Evolutionary conservation across 768 basidiomycete genomes (phyloP).

Genomic region (Leccinum disarticulatum): DNA sequence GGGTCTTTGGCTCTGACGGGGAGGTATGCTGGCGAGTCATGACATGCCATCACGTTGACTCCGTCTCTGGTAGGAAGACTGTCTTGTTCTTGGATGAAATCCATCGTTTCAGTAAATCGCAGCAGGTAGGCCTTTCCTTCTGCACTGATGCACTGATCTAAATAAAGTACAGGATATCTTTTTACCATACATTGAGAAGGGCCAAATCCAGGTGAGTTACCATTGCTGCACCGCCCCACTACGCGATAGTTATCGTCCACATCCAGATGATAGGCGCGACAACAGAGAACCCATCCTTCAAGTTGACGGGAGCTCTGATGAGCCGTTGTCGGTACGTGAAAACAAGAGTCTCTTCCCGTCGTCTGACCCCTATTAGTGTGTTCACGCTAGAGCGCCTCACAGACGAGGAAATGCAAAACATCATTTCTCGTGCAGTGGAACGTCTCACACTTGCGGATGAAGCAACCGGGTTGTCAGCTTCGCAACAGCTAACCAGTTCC

Average conservation of each 20-base stretch:
- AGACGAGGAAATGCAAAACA: conserved; percentile 55
- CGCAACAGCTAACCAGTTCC: conserved; percentile 15
- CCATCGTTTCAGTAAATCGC: conserved; percentile 72
- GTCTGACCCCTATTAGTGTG: conserved; percentile 49
- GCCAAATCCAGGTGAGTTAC: conserved; percentile 58
- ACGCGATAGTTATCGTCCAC: neutral
- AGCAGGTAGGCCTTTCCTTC: conserved; percentile 47
- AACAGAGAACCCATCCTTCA: conserved; percentile 89
- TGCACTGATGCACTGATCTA: conserved; percentile 7
- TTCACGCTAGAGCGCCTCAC: conserved; percentile 70
- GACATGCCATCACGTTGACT: conserved; percentile 1
- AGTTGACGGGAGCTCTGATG: conserved; percentile 67
- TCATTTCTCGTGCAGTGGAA: conserved; percentile 56
- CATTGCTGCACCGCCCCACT: conserved; percentile 1
- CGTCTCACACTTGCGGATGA: conserved; percentile 29
- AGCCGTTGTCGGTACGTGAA: conserved; percentile 69
- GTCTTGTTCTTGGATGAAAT: conserved; percentile 83
- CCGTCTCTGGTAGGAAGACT: conserved; percentile 50
- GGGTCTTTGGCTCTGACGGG: conserved; percentile 62
- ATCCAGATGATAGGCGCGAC: conserved; percentile 74
- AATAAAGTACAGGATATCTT: conserved; percentile 60
- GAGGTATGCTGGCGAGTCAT: conserved; percentile 39
- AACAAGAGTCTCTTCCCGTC: neutral
- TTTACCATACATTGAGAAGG: conserved; percentile 78
- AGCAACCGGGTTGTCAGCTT: neutral